Percentiles rank a stretch among this genome's conserved stretches.
Evolutionary conservation across 768 basidiomycete species (phyloP).

Genomic region (Pulveroboletus sp.): DNA sequence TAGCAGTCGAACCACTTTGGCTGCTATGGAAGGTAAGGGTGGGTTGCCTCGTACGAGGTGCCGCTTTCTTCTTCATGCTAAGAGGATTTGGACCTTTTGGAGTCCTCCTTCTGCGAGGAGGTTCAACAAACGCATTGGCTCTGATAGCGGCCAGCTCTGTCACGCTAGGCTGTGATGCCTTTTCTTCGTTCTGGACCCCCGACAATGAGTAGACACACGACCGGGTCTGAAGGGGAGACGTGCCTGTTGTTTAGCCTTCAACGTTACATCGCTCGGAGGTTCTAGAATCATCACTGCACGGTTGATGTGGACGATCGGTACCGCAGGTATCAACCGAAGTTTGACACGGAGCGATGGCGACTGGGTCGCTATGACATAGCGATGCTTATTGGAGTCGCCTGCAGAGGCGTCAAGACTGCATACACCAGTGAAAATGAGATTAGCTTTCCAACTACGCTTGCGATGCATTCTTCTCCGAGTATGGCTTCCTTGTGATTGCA

Average conservation of each 20-base stretch:
- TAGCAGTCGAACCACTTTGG: not conserved
- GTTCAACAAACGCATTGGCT: conserved; percentile 29
- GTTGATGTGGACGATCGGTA: conserved; percentile 88
- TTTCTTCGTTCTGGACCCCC: conserved; percentile 55
- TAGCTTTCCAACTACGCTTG: conserved; percentile 66
- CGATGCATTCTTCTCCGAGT: conserved; percentile 76
- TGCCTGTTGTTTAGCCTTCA: conserved; percentile 61
- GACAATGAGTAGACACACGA: not conserved
- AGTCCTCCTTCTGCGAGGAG: conserved; percentile 55
- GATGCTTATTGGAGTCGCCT: conserved; percentile 86
- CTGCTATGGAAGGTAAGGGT: not conserved
- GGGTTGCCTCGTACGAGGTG: conserved; percentile 5
- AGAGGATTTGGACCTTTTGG: conserved; percentile 91
- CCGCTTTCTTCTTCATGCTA: conserved; percentile 84
- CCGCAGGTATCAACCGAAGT: conserved; percentile 72
- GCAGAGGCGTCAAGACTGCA: conserved; percentile 6
- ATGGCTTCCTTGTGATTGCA: conserved; percentile 95
- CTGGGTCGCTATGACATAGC: conserved; percentile 87
- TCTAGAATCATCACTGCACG: conserved; percentile 91
- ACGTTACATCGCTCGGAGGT: conserved; percentile 77
- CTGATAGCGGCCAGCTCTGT: conserved; percentile 46
- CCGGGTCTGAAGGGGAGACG: conserved; percentile 12
- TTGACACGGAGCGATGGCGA: conserved; percentile 63
- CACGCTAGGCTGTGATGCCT: conserved; percentile 47
- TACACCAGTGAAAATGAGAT: not conserved